Conservation (phyloP, 1,284 basidiomycete genomes). For the Pyrrhoderma lamaoense region DNA sequence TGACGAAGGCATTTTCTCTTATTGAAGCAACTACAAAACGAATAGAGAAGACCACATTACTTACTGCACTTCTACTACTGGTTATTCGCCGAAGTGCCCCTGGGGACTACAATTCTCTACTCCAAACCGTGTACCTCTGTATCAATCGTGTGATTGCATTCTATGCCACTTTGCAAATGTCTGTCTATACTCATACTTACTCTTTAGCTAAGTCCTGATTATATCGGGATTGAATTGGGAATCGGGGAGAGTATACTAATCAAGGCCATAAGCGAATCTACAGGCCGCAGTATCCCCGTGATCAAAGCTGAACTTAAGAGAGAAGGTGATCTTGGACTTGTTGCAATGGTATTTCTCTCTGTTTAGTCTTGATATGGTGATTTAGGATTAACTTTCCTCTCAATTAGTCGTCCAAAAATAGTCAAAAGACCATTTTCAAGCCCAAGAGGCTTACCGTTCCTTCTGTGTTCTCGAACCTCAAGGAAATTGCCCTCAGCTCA, state of each 20-base stretch:
- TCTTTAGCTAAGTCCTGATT: slow-evolving; percentile 85
- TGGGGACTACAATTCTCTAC: slow-evolving; percentile 62
- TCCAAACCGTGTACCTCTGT: slow-evolving; percentile 92
- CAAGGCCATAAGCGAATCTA: slow-evolving; percentile 94
- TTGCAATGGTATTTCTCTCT: slow-evolving; percentile 69
- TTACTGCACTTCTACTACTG: slow-evolving; percentile 84
- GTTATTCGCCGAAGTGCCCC: slow-evolving; percentile 81
- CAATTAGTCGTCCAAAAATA: slow-evolving; percentile 81
- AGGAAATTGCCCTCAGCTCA: slow-evolving; percentile 78
- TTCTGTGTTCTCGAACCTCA: slow-evolving; percentile 79
- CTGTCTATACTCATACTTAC: slow-evolving; percentile 2
- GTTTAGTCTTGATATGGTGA: neutral
- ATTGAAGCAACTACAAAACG: slow-evolving; percentile 97
- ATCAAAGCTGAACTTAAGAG: slow-evolving; percentile 92
- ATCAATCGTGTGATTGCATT: slow-evolving; percentile 82
- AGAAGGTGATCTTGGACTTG: slow-evolving; percentile 91
- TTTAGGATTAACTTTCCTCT: neutral
- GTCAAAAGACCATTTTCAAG: slow-evolving; percentile 93
- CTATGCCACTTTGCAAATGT: neutral
- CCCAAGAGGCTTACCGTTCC: slow-evolving; percentile 86
- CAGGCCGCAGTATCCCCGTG: slow-evolving; percentile 74
- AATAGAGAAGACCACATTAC: slow-evolving; percentile 83
- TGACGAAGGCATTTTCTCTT: slow-evolving; percentile 81
- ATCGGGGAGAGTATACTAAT: slow-evolving; percentile 93
- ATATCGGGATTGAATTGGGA: slow-evolving; percentile 91